phyloP scores from a whole-genome alignment of 23 red algal genomes.

The Pyropia haitanensis region DNA sequence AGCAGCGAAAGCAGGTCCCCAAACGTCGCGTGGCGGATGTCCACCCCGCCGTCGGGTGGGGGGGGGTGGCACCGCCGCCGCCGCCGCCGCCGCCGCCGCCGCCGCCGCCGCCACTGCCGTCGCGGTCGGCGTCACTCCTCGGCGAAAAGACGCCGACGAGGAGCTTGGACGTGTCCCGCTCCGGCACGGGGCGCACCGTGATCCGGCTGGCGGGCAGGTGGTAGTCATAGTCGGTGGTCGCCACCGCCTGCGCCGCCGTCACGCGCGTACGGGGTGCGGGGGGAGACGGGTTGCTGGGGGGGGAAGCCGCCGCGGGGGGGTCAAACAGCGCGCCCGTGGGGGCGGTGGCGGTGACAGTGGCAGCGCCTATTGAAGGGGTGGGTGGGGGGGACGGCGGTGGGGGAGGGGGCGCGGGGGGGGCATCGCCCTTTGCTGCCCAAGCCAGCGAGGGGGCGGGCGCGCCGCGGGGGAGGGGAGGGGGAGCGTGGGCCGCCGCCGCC shows the following conservation, averaged over 20 bases:
- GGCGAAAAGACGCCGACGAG: constrained; percentile 23
- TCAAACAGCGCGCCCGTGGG: too few relatives aligned
- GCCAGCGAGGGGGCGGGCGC: too few relatives aligned
- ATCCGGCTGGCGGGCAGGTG: constrained; percentile 60
- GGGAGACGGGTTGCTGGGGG: too few relatives aligned
- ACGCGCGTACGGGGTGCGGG: not conserved
- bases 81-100: not conserved
- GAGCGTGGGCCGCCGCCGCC: too few relatives aligned
- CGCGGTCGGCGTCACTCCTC: not conserved
- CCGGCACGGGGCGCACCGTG: constrained; percentile 36
- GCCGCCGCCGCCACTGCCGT: not conserved
- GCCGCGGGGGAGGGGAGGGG: too few relatives aligned
- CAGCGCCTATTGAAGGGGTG: too few relatives aligned
- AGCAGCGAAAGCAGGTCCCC: constrained; percentile 36
- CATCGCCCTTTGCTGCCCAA: too few relatives aligned
- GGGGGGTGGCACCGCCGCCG: not conserved
- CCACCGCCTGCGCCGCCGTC: constrained; percentile 24
- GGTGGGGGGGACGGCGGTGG: too few relatives aligned
- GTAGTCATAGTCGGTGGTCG: constrained; percentile 54
- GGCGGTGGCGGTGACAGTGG: too few relatives aligned
- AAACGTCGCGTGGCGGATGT: constrained; percentile 20
- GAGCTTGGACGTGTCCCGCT: constrained; percentile 59
- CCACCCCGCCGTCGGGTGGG: constrained; percentile 1
- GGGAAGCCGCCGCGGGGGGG: too few relatives aligned
- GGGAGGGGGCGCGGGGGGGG: too few relatives aligned